phyloP scores from a whole-genome alignment of 2,329 filamentous ascomycete species.

The Trichophyton schoenleinii region DNA sequence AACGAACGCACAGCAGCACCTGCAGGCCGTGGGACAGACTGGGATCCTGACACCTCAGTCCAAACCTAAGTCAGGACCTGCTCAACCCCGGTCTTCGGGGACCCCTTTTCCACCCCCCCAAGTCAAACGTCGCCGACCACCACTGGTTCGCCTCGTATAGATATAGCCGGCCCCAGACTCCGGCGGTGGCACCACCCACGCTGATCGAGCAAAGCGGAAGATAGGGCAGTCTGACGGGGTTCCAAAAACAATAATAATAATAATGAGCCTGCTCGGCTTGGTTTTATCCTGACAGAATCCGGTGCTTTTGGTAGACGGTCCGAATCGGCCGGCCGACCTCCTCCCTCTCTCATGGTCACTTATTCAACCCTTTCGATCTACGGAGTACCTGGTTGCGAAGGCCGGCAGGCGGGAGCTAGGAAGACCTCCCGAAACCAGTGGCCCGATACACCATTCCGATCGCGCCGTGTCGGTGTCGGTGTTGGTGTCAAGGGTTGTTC shows the following conservation, averaged over 20 bases:
- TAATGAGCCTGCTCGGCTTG: neutral
- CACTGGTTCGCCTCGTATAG: neutral
- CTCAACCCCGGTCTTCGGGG: neutral
- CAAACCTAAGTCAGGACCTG: neutral
- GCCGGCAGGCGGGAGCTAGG: neutral
- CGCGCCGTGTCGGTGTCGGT: neutral
- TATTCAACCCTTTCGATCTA: neutral
- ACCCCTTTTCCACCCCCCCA: neutral
- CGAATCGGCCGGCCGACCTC: neutral
- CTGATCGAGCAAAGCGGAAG: neutral
- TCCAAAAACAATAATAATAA: neutral
- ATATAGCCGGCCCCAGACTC: neutral
- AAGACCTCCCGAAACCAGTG: neutral
- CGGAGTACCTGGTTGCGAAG: too few relatives aligned
- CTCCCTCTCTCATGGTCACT: neutral
- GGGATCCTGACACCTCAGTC: neutral
- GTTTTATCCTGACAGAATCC: neutral
- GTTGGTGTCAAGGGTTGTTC: too few relatives aligned
- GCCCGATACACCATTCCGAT: neutral
- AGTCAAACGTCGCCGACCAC: neutral
- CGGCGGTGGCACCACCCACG: neutral
- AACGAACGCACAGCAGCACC: neutral
- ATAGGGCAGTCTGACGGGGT: neutral
- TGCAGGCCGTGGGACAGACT: neutral
- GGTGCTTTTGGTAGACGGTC: conserved; percentile 1